These are phyloP conservation scores for Termitomyces sp. DNA, from an alignment of 768 basidiomycete species.

Conservation along the genomic window DNA sequence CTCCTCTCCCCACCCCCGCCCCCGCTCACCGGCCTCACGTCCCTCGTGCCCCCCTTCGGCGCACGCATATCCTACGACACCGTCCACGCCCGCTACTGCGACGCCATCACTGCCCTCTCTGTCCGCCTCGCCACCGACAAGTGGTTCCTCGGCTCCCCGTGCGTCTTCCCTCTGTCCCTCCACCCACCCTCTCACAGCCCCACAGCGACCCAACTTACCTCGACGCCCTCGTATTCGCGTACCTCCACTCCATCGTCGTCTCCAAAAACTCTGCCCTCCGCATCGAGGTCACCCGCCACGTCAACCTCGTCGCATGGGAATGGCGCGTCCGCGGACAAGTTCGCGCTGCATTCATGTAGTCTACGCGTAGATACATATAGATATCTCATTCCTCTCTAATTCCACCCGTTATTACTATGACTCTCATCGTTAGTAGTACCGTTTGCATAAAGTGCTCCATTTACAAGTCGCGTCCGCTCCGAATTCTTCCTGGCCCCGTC, in stretches of 20 bases:
- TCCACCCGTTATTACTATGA: not conserved
- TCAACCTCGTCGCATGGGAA: slow-evolving; percentile 82
- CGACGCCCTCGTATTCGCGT: slow-evolving; percentile 80
- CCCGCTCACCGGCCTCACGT: slow-evolving; percentile 63
- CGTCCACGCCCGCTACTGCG: slow-evolving; percentile 55
- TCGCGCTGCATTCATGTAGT: slow-evolving; percentile 20
- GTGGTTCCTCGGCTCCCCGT: slow-evolving; percentile 81
- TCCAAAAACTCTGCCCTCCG: slow-evolving; percentile 36
- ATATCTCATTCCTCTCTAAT: not conserved
- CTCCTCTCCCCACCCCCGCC: slow-evolving; percentile 61
- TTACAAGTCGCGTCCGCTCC: slow-evolving; percentile 8
- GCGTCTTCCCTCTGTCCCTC: slow-evolving; percentile 4
- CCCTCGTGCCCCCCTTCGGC: slow-evolving; percentile 57
- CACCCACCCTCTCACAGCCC: not conserved
- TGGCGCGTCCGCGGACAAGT: slow-evolving; percentile 57
- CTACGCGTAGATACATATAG: not conserved
- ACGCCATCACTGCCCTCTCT: slow-evolving; percentile 68
- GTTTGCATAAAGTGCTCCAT: not conserved
- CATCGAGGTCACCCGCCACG: slow-evolving; percentile 61
- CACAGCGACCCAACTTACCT: slow-evolving; percentile 68
- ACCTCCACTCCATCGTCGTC: slow-evolving; percentile 62
- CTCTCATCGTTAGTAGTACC: not conserved
- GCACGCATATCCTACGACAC: slow-evolving; percentile 44
- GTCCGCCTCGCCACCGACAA: slow-evolving; percentile 70
- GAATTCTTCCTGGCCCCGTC: slow-evolving; percentile 8